Base-by-base conservation (phyloP, 306 rosid genomes). In the Glycine soja region DNA sequence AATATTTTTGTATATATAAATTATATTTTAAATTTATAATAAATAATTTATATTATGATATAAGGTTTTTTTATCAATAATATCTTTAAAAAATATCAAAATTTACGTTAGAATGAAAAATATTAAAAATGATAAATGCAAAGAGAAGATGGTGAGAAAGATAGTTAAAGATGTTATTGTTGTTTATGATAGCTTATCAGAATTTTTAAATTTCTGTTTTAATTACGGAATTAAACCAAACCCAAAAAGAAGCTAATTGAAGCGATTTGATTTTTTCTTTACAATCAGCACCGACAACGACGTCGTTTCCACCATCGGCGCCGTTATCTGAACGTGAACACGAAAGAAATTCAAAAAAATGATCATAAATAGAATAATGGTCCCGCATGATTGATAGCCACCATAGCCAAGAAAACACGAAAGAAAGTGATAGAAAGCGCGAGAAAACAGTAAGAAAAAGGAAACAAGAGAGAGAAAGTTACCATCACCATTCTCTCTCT, bases 301-400 rank as follows among this genome's bases (percentile, higher is more conserved):
- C 84, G 81, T 74, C 77, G 81, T 79, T 73, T 57, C 7, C 13
- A 1, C 14, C 51, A 19, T 66, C 57, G 8, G 81, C 77, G 84
- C 84, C 87, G 84, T 79, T 66, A 79, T 66, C 30, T n/a, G 43
- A 52, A 46, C 6, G 40, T 3, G 65, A 80, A 69, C 38, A 50
- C 48, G 13, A 6, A 13, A 50, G 19, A 61, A 18, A 1, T 16
- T 36, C 5, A 4, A 38, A 56, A 38, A 56, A 56, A 56, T 15
- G 1, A 42, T 53, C 32, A 1, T 45, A 4, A 36, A 11, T n/a
- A 30, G 62, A 24, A 24, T 24, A 24, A 24, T 69, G 53, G 11
- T 15, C 8, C 5, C 50, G 15, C 71, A 45, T 34, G 43, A 50
- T 51, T 77, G 59, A 6, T 42, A 24, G 30, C 2, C 30, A 24